Evolutionary conservation across 257 asterid species (phyloP).

Genomic region (Solanum ossicruentum): DNA sequence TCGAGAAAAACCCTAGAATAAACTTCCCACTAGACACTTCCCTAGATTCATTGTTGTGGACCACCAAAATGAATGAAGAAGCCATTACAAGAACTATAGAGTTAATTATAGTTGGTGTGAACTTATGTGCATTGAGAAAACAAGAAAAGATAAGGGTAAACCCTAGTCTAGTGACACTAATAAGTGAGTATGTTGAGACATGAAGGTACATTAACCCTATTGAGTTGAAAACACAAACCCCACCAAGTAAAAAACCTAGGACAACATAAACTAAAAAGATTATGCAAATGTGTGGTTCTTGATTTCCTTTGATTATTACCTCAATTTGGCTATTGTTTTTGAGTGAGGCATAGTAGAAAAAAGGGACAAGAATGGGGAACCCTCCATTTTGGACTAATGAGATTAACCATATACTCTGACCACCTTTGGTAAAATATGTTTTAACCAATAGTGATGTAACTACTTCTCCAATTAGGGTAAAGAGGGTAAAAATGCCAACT

Average conservation of each 20-base stretch:
- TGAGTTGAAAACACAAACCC: neutral
- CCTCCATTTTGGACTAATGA: slow-evolving; percentile 27
- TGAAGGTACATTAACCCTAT: neutral
- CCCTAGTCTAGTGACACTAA: neutral
- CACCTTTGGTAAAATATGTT: slow-evolving; percentile 34
- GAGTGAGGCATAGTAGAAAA: neutral
- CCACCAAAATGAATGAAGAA: slow-evolving; percentile 35
- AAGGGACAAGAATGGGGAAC: slow-evolving; percentile 32
- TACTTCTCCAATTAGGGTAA: slow-evolving; percentile 27
- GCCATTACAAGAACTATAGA: slow-evolving; percentile 26
- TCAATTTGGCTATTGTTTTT: neutral
- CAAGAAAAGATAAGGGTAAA: neutral
- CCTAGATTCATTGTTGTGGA: slow-evolving; percentile 27
- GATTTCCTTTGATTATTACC: neutral
- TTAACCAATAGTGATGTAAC: slow-evolving; percentile 24
- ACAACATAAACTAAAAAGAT: neutral
- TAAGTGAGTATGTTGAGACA: neutral
- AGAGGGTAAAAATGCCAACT: slow-evolving; percentile 10
- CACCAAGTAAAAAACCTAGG: neutral
- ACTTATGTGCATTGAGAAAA: slow-evolving; percentile 25
- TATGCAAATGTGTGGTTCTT: neutral
- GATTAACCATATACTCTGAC: slow-evolving; percentile 31
- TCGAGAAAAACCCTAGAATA: slow-evolving; percentile 15
- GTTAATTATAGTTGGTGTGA: slow-evolving; percentile 25
- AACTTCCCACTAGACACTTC: neutral